Evolutionary conservation across 495 filamentous ascomycete genomes (phyloP).

Genomic region (Evernia prunastri): DNA sequence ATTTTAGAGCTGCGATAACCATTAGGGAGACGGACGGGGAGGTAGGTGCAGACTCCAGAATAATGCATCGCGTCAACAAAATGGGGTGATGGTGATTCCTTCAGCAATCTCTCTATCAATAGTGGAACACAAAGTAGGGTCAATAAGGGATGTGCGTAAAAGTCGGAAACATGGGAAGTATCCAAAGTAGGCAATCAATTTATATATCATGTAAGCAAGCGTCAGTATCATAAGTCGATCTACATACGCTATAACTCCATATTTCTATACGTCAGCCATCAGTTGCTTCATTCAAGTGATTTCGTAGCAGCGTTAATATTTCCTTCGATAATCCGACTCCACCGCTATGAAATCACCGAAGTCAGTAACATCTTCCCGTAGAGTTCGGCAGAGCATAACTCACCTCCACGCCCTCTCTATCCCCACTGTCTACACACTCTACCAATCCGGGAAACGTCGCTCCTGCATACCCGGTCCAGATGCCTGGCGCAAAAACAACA

Average conservation of each 20-base stretch:
- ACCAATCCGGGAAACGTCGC: constrained; percentile 59
- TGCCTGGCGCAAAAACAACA: constrained; percentile 64
- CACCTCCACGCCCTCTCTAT: constrained; percentile 32
- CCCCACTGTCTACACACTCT: constrained; percentile 51
- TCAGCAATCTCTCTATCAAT: too few relatives aligned
- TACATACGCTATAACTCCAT: neutral
- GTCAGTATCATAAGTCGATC: neutral
- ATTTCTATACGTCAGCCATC: neutral
- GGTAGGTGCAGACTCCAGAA: too few relatives aligned
- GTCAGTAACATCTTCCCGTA: neutral
- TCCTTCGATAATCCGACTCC: constrained; percentile 10
- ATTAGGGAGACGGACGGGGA: too few relatives aligned
- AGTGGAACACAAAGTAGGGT: too few relatives aligned
- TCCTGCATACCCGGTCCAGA: constrained; percentile 86
- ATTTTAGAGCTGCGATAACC: too few relatives aligned
- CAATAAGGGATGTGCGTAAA: too few relatives aligned
- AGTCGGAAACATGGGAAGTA: too few relatives aligned
- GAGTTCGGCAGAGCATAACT: neutral
- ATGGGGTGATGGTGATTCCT: too few relatives aligned
- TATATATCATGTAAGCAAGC: neutral
- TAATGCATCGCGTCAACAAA: too few relatives aligned
- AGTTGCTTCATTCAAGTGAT: neutral
- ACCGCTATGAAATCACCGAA: neutral
- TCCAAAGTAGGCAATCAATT: neutral
- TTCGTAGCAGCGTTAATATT: constrained; percentile 6